Evolutionary conservation across 306 rosid species (phyloP), one percentile per base, ranked within the genome.

Genomic region (Cicer pinnatifidum): DNA sequence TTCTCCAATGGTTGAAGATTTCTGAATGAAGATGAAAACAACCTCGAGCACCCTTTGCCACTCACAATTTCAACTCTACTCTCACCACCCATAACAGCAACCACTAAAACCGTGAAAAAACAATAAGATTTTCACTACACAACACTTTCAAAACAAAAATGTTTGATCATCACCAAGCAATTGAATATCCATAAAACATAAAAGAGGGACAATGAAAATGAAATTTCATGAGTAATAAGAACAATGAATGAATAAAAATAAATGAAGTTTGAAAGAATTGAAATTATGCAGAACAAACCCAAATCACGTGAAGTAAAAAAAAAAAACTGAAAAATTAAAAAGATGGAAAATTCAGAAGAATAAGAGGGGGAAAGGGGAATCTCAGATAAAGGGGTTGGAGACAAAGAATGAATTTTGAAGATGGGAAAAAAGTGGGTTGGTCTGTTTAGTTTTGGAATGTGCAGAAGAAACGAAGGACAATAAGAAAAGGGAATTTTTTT

Each of bases 31-130:
- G 92, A 81, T 9, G 97, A 86, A 66, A 89, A 75, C 75, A 94
- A 81, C 82, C 91, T 84, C 6, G 96, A 94, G 70, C 97, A 95
- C 5, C 97, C 97, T 28, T 84, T 90, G 73, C 92, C 85, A 81
- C 82, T 71, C 51, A 91, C 83, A 86, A 88, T 91, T 67, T 88
- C 97, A 71, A 91, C 99, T 71, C 83, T 84, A 62, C 88, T 86
- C 69, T 76, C 81, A 80, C 89, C 86, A 60, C 84, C 92, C 89
- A 88, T 90, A 74, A 77, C 78, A 76, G 80, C 87, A 67, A 69
- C 84, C 70, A 44, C 56, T 7, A 56, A 78, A 79, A 71, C 46
- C 20, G 43, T 54, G 37, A 69, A 71, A 75, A 52, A 3, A 68
- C 60, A 60, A 41, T 3, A 4, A 6, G 4, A 1, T 37, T 62